Base-by-base conservation (phyloP, 2,329 filamentous ascomycete genomes). In the Aspergillus udagawae region DNA sequence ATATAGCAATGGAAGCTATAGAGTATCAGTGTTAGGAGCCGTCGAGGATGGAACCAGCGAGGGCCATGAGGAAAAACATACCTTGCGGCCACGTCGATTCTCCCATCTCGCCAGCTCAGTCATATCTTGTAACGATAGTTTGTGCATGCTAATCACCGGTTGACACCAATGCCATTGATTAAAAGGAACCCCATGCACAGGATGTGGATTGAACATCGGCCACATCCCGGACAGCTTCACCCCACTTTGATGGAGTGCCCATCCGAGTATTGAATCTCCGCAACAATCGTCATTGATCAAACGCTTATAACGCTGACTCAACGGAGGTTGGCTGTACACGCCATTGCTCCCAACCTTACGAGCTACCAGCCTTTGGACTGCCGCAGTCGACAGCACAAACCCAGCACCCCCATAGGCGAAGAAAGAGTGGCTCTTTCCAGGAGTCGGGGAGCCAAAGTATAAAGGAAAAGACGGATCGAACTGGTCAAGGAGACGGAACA, bases 251-350 rank as follows among this genome's bases (percentile, higher is more conserved):
- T 73, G 74, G 48, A 83, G 61, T 4, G 75, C 75, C 69, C 74
- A 80, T 3, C 80, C 81, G 3, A 83, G 66, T 6, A 83, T 75
- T 44, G 79, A 80, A 54, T 83, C 81, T 5, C 81, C 81, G 51
- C 80, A 82, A 66, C 79, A 83, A 57, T 85, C 82, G 12, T 73
- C 63, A 29, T 70, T 70, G 23, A 80, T 70, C 38, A 75, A 59
- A 5, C 74, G 68, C 49, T 78, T 69, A 71, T 77, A 81, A 57
- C 70, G 72, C 54, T 75, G 65, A 35, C 67, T 73, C 42, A 73
- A 59, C n/a, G 75, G 67, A 1, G 71, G 67, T 6, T 80, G 76
- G 8, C 69, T 60, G 51, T 75, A 79, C 52, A 78, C 70, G 1
- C 76, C 74, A 27, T 62, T 41, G 2, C 49, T 7, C 0, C 57